Conservation (phyloP, 2,329 filamentous ascomycete genomes). For the Aspergillus sp. region DNA sequence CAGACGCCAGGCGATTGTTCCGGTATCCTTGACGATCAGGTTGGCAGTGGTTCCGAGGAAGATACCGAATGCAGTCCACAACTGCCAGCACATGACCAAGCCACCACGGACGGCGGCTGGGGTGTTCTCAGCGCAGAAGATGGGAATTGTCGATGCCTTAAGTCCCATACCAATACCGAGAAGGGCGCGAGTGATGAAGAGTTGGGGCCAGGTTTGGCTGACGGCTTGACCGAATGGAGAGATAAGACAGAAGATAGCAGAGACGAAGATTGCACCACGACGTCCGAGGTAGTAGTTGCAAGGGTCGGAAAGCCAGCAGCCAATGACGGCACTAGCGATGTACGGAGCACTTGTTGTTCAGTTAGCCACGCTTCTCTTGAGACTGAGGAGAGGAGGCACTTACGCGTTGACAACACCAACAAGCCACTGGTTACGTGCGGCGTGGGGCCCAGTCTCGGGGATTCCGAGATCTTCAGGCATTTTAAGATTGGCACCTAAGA, state of each 20-base stretch:
- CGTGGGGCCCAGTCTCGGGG: slow-evolving; percentile 42
- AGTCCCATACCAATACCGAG: slow-evolving; percentile 67
- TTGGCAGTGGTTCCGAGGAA: slow-evolving; percentile 70
- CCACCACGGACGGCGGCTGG: slow-evolving; percentile 60
- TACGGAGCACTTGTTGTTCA: slow-evolving; percentile 52
- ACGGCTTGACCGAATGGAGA: slow-evolving; percentile 70
- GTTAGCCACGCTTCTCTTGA: background rate
- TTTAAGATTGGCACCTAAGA: slow-evolving; percentile 54
- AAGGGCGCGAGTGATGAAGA: slow-evolving; percentile 61
- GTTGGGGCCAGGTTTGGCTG: slow-evolving; percentile 62
- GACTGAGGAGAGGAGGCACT: slow-evolving; percentile 37
- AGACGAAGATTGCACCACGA: slow-evolving; percentile 67
- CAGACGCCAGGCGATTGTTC: slow-evolving; percentile 65
- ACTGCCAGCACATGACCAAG: slow-evolving; percentile 60
- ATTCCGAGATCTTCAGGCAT: slow-evolving; percentile 55
- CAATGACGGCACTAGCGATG: slow-evolving; percentile 57
- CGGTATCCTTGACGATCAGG: slow-evolving; percentile 64
- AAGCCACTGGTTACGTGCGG: slow-evolving; percentile 58
- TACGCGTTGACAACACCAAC: slow-evolving; percentile 68
- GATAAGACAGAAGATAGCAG: slow-evolving; percentile 67
- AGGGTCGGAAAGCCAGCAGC: slow-evolving; percentile 71
- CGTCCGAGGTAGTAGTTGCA: slow-evolving; percentile 63
- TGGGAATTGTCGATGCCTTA: slow-evolving; percentile 61
- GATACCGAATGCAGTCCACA: slow-evolving; percentile 65
- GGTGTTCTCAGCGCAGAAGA: slow-evolving; percentile 61